phyloP scores from a whole-genome alignment of 441 rosid species.

The Euphorbia corollata region DNA sequence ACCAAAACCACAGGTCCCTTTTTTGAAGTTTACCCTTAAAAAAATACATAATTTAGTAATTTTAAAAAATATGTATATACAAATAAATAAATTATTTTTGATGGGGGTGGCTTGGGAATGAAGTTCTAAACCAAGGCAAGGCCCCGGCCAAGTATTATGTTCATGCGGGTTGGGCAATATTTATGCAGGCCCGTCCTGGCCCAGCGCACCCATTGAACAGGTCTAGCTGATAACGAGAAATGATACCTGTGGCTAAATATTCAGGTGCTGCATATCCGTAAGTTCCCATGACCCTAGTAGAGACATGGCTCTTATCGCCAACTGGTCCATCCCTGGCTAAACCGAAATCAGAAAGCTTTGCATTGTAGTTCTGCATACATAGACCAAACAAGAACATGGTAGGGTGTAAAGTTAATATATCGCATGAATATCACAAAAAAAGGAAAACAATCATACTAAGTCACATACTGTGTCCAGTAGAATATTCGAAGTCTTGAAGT shows the following conservation, averaged over 20 bases:
- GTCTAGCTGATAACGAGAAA: not conserved
- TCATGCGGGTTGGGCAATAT: no score
- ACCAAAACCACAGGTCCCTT: no score
- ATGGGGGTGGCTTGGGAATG: no score
- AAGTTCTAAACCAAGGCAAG: no score
- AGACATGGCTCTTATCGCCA: constrained; percentile 69
- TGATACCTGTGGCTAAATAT: constrained; percentile 58
- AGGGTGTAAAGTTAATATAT: constrained; percentile 1
- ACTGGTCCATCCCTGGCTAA: constrained; percentile 80
- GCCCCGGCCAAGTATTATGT: no score
- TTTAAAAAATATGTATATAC: no score
- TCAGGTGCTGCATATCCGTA: constrained; percentile 83
- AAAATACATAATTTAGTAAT: no score
- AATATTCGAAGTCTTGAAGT: constrained; percentile 69
- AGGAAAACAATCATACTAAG: not conserved
- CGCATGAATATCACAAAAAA: not conserved
- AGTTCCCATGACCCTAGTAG: constrained; percentile 77
- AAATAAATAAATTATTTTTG: no score
- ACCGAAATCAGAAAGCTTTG: constrained; percentile 87
- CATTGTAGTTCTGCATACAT: constrained; percentile 56
- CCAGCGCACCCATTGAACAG: no score
- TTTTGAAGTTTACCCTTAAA: no score
- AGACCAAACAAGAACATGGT: not conserved
- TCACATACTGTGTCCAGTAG: constrained; percentile 63
- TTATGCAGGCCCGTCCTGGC: no score